phyloP scores from a whole-genome alignment of 2,329 filamentous ascomycete species.

The Monosporascus sp. region DNA sequence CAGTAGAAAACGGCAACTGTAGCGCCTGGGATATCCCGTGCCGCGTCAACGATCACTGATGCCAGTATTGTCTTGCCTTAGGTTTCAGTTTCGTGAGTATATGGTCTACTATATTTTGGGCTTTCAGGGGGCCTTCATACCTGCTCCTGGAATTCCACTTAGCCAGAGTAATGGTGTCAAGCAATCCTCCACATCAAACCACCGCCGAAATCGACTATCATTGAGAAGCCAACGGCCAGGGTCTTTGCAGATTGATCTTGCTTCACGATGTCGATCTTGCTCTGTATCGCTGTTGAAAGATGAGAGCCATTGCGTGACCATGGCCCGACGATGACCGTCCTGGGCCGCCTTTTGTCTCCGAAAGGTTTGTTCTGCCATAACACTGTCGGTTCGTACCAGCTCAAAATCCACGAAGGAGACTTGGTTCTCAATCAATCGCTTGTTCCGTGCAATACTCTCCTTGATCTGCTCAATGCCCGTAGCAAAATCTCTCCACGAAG shows the following conservation, averaged over 20 bases:
- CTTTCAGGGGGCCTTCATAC: constrained; percentile 15
- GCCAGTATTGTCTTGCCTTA: constrained; percentile 27
- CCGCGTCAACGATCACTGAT: constrained; percentile 32
- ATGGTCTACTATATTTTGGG: not conserved
- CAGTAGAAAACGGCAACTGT: constrained; percentile 35
- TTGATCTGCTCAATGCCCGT: constrained; percentile 22
- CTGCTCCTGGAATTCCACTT: constrained; percentile 34
- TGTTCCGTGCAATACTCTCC: constrained; percentile 22
- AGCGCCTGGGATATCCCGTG: constrained; percentile 5
- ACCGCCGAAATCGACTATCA: constrained; percentile 16
- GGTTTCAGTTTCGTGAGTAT: not conserved
- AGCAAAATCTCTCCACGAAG: constrained; percentile 27
- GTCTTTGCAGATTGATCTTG: constrained; percentile 6
- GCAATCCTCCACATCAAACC: constrained; percentile 16
- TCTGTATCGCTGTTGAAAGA: constrained; percentile 5
- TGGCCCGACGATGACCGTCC: constrained; percentile 6
- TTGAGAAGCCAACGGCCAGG: constrained; percentile 27
- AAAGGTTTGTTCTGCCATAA: constrained; percentile 12
- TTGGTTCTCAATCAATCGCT: constrained; percentile 24
- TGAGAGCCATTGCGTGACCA: constrained; percentile 13
- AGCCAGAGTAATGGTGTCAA: constrained; percentile 30
- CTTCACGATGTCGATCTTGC: constrained; percentile 7
- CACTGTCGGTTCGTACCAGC: constrained; percentile 16
- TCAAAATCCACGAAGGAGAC: constrained; percentile 22
- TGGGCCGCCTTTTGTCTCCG: constrained; percentile 9